Conservation (phyloP, 116 monocot species). For the Cymodocea nodosa region DNA sequence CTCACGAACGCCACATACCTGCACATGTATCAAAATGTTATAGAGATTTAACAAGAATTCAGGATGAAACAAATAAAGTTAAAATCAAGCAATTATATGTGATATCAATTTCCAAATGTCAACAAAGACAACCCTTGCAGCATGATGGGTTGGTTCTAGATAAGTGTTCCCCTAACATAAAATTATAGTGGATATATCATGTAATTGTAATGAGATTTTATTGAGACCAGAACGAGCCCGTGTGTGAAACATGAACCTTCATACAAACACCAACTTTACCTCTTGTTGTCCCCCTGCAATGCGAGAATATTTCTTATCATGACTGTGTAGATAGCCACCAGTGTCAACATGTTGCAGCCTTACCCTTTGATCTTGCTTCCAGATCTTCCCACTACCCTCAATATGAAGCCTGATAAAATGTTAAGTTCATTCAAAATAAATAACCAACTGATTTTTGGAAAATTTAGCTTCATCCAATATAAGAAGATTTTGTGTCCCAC, state of each 20-base stretch:
- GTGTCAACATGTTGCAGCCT: slow-evolving; percentile 87
- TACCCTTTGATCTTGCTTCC: slow-evolving; percentile 86
- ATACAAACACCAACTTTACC: slow-evolving; percentile 20
- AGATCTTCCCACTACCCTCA: slow-evolving; percentile 67
- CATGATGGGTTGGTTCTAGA: not conserved
- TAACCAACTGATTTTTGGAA: not conserved
- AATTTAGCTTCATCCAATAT: not conserved
- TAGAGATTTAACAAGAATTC: slow-evolving; percentile 1
- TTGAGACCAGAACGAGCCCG: no score
- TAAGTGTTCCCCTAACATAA: not conserved
- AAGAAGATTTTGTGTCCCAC: slow-evolving; percentile 24
- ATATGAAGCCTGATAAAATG: slow-evolving; percentile 59
- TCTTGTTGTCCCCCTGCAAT: slow-evolving; percentile 98
- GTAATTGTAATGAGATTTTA: not conserved
- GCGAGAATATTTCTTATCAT: slow-evolving; percentile 82
- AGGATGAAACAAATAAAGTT: not conserved
- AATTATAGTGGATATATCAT: not conserved
- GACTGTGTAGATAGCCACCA: slow-evolving; percentile 83
- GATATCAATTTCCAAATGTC: not conserved
- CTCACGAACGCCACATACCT: slow-evolving; percentile 85
- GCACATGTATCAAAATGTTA: not conserved
- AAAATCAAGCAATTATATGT: not conserved
- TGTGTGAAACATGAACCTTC: no score
- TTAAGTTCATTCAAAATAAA: not conserved
- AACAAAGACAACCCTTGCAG: no score